phyloP scores from a whole-genome alignment of 1,284 basidiomycete genomes.

The Leccinum ponderosum region DNA sequence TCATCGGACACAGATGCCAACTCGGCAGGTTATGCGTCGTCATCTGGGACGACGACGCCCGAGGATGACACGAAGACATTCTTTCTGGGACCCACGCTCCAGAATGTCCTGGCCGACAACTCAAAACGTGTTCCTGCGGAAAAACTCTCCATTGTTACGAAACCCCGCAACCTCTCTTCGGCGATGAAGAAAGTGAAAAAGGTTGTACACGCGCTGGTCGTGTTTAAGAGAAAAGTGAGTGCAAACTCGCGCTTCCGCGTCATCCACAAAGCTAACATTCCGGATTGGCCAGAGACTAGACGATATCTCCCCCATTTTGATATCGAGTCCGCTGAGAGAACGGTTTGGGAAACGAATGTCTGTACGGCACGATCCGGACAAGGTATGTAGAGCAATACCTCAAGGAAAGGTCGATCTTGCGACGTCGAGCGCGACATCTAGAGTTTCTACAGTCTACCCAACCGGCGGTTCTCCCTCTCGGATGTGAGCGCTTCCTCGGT shows the following conservation, averaged over 20 bases:
- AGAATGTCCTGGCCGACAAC: slow-evolving; percentile 8
- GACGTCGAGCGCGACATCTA: slow-evolving; percentile 4
- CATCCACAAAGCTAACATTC: background rate
- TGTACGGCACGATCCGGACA: slow-evolving; percentile 24
- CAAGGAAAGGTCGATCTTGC: too few relatives aligned
- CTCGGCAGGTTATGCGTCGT: slow-evolving; percentile 26
- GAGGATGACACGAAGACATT: slow-evolving; percentile 31
- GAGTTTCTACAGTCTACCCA: slow-evolving; percentile 31
- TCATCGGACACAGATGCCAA: slow-evolving; percentile 28
- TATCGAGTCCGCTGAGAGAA: slow-evolving; percentile 30
- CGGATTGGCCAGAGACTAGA: slow-evolving; percentile 18
- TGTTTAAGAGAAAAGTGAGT: slow-evolving; percentile 29
- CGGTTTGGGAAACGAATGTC: slow-evolving; percentile 34
- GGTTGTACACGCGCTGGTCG: slow-evolving; percentile 15
- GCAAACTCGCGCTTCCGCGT: background rate
- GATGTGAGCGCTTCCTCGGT: slow-evolving; percentile 19
- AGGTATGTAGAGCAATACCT: slow-evolving; percentile 20
- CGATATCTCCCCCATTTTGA: slow-evolving; percentile 25
- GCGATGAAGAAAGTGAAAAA: slow-evolving; percentile 27
- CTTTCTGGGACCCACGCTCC: slow-evolving; percentile 17
- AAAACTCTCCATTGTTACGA: slow-evolving; percentile 15
- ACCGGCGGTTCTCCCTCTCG: slow-evolving; percentile 31
- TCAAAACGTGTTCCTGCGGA: background rate
- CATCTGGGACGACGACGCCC: slow-evolving; percentile 34
- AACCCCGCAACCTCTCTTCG: slow-evolving; percentile 13